These are phyloP conservation scores for Vigna nakashimae DNA, from an alignment of 306 rosid genomes.

Conservation along the genomic window DNA sequence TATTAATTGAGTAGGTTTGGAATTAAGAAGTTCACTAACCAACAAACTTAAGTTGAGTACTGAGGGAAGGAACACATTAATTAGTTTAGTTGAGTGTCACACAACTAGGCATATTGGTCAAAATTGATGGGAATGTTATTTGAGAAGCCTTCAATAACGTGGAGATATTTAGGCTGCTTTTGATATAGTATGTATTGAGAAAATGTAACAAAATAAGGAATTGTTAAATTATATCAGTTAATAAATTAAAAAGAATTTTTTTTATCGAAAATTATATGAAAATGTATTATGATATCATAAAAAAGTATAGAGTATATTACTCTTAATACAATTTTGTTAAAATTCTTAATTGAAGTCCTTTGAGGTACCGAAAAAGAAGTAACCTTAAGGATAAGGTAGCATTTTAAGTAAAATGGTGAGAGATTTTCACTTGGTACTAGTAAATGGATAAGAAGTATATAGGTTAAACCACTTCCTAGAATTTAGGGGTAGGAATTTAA, in stretches of 20 bases:
- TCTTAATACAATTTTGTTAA: too few species aligned
- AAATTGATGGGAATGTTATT: not conserved
- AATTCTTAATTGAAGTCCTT: too few species aligned
- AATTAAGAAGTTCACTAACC: not conserved
- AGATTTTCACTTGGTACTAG: not conserved
- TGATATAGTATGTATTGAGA: not conserved
- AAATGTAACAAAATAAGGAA: not conserved
- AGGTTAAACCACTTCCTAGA: not conserved
- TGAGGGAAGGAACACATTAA: not conserved
- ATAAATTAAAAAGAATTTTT: too few species aligned
- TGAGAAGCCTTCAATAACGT: not conserved
- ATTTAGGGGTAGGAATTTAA: not conserved
- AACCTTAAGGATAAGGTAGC: too few species aligned
- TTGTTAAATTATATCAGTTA: not conserved
- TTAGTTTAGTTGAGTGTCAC: not conserved
- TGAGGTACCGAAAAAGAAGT: too few species aligned
- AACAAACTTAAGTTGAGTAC: not conserved
- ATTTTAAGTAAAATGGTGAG: not conserved
- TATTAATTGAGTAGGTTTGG: not conserved
- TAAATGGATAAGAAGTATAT: not conserved
- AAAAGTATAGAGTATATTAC: too few species aligned
- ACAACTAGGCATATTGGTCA: not conserved
- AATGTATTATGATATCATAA: too few species aligned
- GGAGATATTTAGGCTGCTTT: not conserved
- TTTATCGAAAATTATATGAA: too few species aligned